Conservation (phyloP, 2,329 filamentous ascomycete species). For the Penicillium sp. region DNA sequence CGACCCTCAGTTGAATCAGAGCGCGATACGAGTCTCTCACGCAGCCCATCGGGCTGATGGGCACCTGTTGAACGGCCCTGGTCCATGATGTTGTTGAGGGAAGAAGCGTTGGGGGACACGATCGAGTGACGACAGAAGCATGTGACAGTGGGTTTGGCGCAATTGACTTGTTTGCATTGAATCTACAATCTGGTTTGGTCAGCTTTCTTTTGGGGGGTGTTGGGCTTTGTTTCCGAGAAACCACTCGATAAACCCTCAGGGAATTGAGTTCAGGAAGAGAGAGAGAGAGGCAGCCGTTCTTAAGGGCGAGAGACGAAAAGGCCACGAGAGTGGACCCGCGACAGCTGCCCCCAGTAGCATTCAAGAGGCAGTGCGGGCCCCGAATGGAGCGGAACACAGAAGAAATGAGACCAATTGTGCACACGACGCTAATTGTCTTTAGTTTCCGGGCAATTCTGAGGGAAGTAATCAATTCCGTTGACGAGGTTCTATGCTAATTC, state of each 20-base stretch:
- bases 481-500: not conserved
- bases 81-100: constrained; percentile 32
- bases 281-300: constrained; percentile 6
- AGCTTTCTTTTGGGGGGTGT: no score
- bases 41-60: constrained; percentile 40
- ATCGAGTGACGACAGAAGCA: constrained; percentile 20
- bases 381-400: constrained; percentile 25
- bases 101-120: constrained; percentile 5
- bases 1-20: constrained; percentile 44
- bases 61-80: constrained; percentile 36
- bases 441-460: no score
- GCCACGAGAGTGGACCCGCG: not conserved
- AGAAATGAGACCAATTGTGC: constrained; percentile 15
- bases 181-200: not conserved
- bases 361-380: constrained; percentile 13
- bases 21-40: constrained; percentile 43
- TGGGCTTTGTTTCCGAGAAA: no score
- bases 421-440: not conserved
- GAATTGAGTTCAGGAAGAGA: no score
- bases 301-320: constrained; percentile 6
- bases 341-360: no score
- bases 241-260: no score
- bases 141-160: constrained; percentile 18
- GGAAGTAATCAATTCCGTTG: not conserved
- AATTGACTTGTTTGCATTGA: constrained; percentile 17